Evolutionary conservation across 179 eudicot genomes (phyloP).

Genomic region (Amaranthus tricolor): DNA sequence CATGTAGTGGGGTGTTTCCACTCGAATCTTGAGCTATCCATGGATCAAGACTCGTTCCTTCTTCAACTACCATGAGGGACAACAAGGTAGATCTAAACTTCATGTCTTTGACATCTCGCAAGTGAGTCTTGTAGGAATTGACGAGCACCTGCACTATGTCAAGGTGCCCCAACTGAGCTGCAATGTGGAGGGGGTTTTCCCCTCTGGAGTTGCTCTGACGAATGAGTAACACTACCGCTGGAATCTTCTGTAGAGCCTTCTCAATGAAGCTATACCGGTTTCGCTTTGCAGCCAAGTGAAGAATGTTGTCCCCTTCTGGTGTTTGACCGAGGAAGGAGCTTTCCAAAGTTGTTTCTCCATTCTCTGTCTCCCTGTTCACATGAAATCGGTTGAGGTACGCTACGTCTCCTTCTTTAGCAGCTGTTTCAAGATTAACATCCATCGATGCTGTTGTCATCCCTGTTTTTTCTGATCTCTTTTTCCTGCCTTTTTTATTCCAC

Average conservation of each 20-base stretch:
- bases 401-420: conserved; percentile 37
- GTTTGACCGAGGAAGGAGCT: conserved; percentile 34
- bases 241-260: conserved; percentile 27
- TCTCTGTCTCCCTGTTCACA: conserved; percentile 13
- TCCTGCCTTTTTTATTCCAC: not conserved
- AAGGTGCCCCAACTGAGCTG: conserved; percentile 33
- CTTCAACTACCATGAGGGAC: conserved; percentile 31
- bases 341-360: conserved; percentile 18
- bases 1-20: conserved; percentile 44
- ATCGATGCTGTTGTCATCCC: conserved; percentile 18
- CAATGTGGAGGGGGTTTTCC: conserved; percentile 39
- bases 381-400: not conserved
- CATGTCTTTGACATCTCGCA: conserved; percentile 28
- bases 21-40: conserved; percentile 40
- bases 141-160: conserved; percentile 30
- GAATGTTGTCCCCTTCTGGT: conserved; percentile 35
- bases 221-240: conserved; percentile 9
- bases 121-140: conserved; percentile 26
- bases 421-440: conserved; percentile 32
- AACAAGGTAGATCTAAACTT: conserved; percentile 31
- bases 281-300: conserved; percentile 39
- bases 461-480: not conserved
- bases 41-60: conserved; percentile 36
- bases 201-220: conserved; percentile 32
- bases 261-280: conserved; percentile 29